Evolutionary conservation across 495 filamentous ascomycete genomes (phyloP).

Genomic region (Lophiostoma macrostomum): DNA sequence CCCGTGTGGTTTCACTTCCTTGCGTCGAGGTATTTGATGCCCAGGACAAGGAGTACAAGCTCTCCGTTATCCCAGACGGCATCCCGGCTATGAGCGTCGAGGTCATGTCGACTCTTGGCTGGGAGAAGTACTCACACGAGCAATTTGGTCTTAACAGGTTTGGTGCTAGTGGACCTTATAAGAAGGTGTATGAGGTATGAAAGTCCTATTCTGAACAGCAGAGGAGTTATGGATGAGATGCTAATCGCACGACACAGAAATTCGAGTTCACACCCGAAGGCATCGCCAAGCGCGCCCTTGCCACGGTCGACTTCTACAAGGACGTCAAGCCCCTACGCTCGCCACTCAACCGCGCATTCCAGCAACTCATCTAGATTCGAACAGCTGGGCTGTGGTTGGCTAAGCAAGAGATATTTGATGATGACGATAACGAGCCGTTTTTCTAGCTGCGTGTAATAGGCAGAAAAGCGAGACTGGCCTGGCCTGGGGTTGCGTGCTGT

Average conservation of each 20-base stretch:
- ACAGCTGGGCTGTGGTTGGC: too few relatives aligned
- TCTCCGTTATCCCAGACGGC: constrained; percentile 86
- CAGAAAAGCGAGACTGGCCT: too few relatives aligned
- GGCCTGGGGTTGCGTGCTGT: too few relatives aligned
- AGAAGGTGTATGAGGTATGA: constrained; percentile 95
- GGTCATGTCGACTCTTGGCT: constrained; percentile 88
- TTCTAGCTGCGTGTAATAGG: too few relatives aligned
- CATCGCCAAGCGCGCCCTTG: constrained; percentile 86
- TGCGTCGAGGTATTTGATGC: constrained; percentile 97
- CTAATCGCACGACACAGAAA: constrained; percentile 56
- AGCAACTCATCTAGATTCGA: constrained; percentile 75
- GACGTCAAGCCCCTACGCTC: constrained; percentile 81
- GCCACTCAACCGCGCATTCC: constrained; percentile 90
- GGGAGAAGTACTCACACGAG: constrained; percentile 98
- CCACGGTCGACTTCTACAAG: constrained; percentile 97
- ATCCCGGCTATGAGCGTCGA: constrained; percentile 93
- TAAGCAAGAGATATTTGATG: too few relatives aligned
- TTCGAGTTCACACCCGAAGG: constrained; percentile 99
- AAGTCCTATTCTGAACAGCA: too few relatives aligned
- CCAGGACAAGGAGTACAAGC: constrained; percentile 89
- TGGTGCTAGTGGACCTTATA: constrained; percentile 93
- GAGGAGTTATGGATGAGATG: constrained; percentile 27
- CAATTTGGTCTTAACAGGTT: constrained; percentile 99
- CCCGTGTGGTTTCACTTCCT: constrained; percentile 92
- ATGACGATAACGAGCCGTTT: too few relatives aligned